Evolutionary conservation across 129 eudicot species (phyloP).

Genomic region (Chrysanthemum lavandulifolium): DNA sequence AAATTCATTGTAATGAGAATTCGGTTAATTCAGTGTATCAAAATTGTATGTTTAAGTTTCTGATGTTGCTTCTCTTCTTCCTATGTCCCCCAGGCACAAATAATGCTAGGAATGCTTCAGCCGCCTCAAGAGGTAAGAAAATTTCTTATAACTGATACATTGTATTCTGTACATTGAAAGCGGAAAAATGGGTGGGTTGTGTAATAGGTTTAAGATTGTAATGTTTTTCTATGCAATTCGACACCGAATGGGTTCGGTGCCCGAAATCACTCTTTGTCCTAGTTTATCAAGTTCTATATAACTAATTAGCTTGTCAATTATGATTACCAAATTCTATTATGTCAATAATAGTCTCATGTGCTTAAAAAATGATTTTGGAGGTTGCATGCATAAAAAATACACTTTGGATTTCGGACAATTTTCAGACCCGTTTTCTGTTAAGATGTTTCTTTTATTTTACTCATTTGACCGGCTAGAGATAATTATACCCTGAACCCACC

Average conservation of each 20-base stretch:
- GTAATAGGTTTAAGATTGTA: background rate
- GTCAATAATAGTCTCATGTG: too few relatives aligned
- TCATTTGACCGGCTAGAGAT: background rate
- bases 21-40: too few relatives aligned
- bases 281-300: too few relatives aligned
- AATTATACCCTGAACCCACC: background rate
- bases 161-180: background rate
- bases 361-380: too few relatives aligned
- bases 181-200: background rate
- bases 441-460: slow-evolving; percentile 6
- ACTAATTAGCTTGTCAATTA: too few relatives aligned
- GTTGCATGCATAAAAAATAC: too few relatives aligned
- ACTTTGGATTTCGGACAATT: background rate
- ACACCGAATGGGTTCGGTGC: too few relatives aligned
- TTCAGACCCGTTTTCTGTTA: background rate
- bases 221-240: too few relatives aligned
- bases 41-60: slow-evolving; percentile 1
- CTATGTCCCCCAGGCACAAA: slow-evolving; percentile 67
- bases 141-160: background rate
- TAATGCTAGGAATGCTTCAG: slow-evolving; percentile 97
- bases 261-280: too few relatives aligned
- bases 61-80: slow-evolving; percentile 3
- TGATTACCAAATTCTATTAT: too few relatives aligned
- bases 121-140: slow-evolving; percentile 73
- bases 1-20: too few relatives aligned